Evolutionary conservation across 176 grass and related monocot species (phyloP).

Genomic region (Hordeum marinum): DNA sequence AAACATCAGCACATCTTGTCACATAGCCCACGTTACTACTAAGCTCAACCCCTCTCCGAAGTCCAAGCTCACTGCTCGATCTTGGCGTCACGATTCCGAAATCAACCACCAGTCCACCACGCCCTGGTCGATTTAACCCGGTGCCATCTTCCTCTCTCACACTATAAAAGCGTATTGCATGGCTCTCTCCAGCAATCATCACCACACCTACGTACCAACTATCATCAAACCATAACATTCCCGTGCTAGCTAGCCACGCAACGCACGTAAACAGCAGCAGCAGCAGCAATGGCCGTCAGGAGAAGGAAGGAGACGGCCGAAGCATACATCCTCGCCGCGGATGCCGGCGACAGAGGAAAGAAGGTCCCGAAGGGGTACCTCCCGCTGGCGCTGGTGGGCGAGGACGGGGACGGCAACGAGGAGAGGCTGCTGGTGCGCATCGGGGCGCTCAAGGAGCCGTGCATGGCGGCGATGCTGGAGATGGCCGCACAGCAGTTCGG

Average conservation of each 20-base stretch:
- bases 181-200: too few species aligned
- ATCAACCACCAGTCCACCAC: too few species aligned
- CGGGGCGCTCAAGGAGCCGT: constrained; percentile 34
- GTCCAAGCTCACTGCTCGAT: neutral
- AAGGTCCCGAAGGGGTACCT: constrained; percentile 40
- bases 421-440: constrained; percentile 44
- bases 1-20: too few species aligned
- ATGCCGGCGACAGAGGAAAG: neutral
- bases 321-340: neutral
- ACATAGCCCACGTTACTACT: too few species aligned
- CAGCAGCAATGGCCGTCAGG: neutral
- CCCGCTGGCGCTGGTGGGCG: constrained; percentile 29
- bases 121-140: too few species aligned
- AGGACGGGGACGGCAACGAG: neutral
- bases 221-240: neutral
- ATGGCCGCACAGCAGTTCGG: constrained; percentile 42
- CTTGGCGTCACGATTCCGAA: too few species aligned
- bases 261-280: too few species aligned
- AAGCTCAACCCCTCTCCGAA: neutral
- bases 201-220: too few species aligned
- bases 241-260: neutral
- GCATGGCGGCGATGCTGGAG: constrained; percentile 33
- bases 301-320: neutral
- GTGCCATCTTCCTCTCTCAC: neutral
- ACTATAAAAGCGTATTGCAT: neutral